These are phyloP conservation scores for Cenococcum geophilum DNA, from an alignment of 495 filamentous ascomycete species.

Conservation along the genomic window DNA sequence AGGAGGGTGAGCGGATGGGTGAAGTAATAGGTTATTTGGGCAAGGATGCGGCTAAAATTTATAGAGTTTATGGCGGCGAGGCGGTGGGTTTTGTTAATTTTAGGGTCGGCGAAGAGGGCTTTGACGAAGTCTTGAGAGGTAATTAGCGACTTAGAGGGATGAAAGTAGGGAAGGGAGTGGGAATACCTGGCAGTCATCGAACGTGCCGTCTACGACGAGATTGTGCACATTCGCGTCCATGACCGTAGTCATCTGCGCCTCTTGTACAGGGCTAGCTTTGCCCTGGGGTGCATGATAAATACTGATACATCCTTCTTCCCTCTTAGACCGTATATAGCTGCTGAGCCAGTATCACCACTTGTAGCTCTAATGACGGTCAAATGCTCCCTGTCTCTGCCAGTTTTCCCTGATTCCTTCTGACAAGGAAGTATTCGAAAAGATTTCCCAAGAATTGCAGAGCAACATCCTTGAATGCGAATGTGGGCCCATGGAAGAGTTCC, in stretches of 20 bases:
- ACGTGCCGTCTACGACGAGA: slow-evolving; percentile 75
- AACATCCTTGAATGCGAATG: slow-evolving; percentile 89
- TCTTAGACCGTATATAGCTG: slow-evolving; percentile 94
- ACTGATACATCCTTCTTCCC: slow-evolving; percentile 94
- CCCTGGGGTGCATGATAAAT: slow-evolving; percentile 81
- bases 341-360: slow-evolving; percentile 88
- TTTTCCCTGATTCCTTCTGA: slow-evolving; percentile 72
- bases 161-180: not conserved
- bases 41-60: slow-evolving; percentile 84
- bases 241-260: slow-evolving; percentile 92
- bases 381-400: slow-evolving; percentile 67
- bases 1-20: slow-evolving; percentile 48
- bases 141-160: not conserved
- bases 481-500: slow-evolving; percentile 97
- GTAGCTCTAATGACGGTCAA: slow-evolving; percentile 89
- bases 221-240: slow-evolving; percentile 85
- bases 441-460: slow-evolving; percentile 90
- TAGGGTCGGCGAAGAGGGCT: slow-evolving; percentile 75
- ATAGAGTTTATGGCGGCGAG: slow-evolving; percentile 87
- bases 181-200: slow-evolving; percentile 85
- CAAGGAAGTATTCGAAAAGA: slow-evolving; percentile 91
- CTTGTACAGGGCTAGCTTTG: slow-evolving; percentile 76
- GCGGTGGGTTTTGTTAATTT: slow-evolving; percentile 64
- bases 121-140: slow-evolving; percentile 76
- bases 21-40: slow-evolving; percentile 92